These are phyloP conservation scores for Rhipidocladum racemiflorum DNA, from an alignment of 176 grass and related monocot genomes.

Conservation along the genomic window DNA sequence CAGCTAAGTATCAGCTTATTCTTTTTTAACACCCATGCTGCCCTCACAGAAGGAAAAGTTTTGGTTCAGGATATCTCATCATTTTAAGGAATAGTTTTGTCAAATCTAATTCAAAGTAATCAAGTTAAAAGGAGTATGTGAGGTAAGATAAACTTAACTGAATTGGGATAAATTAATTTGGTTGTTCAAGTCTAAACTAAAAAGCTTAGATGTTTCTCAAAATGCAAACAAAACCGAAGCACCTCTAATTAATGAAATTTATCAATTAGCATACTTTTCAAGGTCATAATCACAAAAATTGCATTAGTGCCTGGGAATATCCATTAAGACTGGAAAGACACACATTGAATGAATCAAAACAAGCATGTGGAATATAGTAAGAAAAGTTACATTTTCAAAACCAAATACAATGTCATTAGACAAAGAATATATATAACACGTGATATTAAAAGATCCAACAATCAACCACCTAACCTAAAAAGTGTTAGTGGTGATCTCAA, in stretches of 20 bases:
- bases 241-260: neutral
- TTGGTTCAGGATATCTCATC: neutral
- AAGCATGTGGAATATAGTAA: neutral
- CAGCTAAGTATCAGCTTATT: neutral
- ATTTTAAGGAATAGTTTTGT: neutral
- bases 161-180: neutral
- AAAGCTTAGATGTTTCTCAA: neutral
- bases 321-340: neutral
- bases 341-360: neutral
- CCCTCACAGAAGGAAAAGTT: neutral
- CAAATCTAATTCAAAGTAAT: neutral
- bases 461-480: neutral
- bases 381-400: neutral
- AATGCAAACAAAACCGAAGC: neutral
- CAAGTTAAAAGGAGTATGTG: neutral
- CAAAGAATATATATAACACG: neutral
- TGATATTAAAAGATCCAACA: constrained; percentile 2
- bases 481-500: too few relatives aligned
- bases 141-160: neutral
- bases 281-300: neutral
- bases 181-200: neutral
- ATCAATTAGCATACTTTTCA: neutral
- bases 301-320: neutral
- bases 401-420: constrained; percentile 8
- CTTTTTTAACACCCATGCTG: neutral